A percentile compares a stretch with the other conserved stretches of the same genome.
Evolutionary conservation across 257 asterid species (phyloP).

Genomic region (Nicotiana benthamiana): DNA sequence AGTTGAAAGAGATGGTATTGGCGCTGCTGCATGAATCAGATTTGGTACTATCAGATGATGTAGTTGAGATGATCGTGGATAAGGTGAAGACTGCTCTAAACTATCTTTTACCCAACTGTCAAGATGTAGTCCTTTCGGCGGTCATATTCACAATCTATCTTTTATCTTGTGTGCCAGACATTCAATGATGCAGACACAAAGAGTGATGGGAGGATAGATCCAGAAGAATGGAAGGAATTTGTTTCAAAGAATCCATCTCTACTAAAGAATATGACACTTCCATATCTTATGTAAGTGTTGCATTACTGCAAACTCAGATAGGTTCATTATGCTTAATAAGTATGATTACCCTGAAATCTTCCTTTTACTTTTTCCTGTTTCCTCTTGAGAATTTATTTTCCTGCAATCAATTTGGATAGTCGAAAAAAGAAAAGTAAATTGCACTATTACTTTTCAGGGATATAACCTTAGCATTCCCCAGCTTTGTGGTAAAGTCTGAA

Average conservation of each 20-base stretch:
- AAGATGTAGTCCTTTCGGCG: background rate
- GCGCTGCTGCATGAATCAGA: conserved; percentile 84
- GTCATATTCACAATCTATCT: background rate
- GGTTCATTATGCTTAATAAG: background rate
- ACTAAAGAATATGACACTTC: conserved; percentile 80
- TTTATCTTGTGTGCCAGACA: conserved; percentile 32
- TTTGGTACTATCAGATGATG: conserved; percentile 67
- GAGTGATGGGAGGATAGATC: conserved; percentile 82
- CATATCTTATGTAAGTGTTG: conserved; percentile 61
- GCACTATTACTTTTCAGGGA: conserved; percentile 34
- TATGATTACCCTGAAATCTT: background rate
- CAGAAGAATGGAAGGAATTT: conserved; percentile 74
- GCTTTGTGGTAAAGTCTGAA: conserved; percentile 54
- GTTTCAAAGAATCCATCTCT: conserved; percentile 79
- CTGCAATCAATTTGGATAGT: background rate
- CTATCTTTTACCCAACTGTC: background rate
- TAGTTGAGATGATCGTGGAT: conserved; percentile 60
- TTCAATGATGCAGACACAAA: conserved; percentile 65
- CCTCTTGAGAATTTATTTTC: background rate
- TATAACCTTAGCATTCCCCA: conserved; percentile 71
- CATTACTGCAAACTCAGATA: background rate
- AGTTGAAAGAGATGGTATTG: conserved; percentile 91
- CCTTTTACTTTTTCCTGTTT: background rate
- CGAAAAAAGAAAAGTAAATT: background rate
- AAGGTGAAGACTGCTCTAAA: conserved; percentile 34